Conservation (phyloP, 169 alveolate genomes). For the Theileria luwenshuni region DNA sequence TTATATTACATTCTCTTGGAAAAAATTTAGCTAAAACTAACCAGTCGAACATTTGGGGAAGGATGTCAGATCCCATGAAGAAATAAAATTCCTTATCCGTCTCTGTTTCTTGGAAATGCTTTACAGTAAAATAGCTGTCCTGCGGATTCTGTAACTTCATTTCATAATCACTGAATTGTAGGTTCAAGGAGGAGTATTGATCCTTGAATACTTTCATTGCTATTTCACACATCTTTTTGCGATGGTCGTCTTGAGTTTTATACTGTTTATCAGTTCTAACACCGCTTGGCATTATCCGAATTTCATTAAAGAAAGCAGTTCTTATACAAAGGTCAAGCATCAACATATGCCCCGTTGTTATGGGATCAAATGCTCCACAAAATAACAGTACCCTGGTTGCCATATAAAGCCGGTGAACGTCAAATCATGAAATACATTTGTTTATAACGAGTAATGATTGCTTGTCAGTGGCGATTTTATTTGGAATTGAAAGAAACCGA, state of each 20-base stretch:
- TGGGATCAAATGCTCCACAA: slow-evolving; percentile 69
- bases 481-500: too few relatives aligned
- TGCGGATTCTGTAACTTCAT: slow-evolving; percentile 4
- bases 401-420: too few relatives aligned
- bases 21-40: slow-evolving; percentile 2
- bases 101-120: slow-evolving; percentile 33
- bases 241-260: slow-evolving; percentile 41
- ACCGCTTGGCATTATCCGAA: slow-evolving; percentile 65
- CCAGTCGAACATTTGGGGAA: slow-evolving; percentile 56
- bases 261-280: slow-evolving; percentile 49
- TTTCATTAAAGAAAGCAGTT: slow-evolving; percentile 39
- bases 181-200: slow-evolving; percentile 6
- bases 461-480: too few relatives aligned
- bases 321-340: slow-evolving; percentile 49
- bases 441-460: too few relatives aligned
- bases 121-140: slow-evolving; percentile 61
- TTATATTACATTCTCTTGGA: slow-evolving; percentile 11
- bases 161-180: slow-evolving; percentile 42
- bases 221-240: slow-evolving; percentile 43
- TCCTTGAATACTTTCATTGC: slow-evolving; percentile 11
- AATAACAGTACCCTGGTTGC: slow-evolving; percentile 60
- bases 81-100: slow-evolving; percentile 57
- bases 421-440: too few relatives aligned
- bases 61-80: slow-evolving; percentile 59
- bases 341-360: slow-evolving; percentile 54